Conservation (phyloP, 75 land plant genomes). For the Isoetes taiwanensis region DNA sequence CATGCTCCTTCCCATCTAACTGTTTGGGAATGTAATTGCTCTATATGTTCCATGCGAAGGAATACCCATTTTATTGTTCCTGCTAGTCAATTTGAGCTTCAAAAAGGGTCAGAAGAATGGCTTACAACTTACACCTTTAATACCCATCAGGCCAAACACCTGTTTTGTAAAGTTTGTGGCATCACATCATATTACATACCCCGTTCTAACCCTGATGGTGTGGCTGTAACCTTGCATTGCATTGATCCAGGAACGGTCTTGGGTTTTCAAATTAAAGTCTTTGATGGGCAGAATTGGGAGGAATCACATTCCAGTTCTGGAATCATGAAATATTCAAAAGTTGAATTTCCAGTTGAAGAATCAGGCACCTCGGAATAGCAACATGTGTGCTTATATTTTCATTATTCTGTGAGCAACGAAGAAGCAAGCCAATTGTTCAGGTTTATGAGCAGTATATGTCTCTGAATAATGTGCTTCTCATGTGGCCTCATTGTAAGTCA, state of each 20-base stretch:
- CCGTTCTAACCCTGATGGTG: constrained; percentile 62
- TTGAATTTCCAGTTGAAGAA: no score
- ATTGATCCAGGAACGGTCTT: constrained; percentile 67
- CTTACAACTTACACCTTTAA: constrained; percentile 73
- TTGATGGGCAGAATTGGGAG: constrained; percentile 84
- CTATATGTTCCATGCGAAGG: constrained; percentile 66
- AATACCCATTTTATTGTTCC: constrained; percentile 68
- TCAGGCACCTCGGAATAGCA: no score
- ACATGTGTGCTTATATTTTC: no score
- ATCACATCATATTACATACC: constrained; percentile 79
- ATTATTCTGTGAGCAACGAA: no score
- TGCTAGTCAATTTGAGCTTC: constrained; percentile 36
- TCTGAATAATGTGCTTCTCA: no score
- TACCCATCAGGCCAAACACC: constrained; percentile 79
- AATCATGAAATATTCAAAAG: constrained; percentile 45
- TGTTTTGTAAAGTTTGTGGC: constrained; percentile 85
- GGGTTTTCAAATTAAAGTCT: constrained; percentile 39
- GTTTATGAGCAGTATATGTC: no score
- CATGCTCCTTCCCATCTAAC: constrained; percentile 42
- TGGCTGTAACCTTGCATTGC: constrained; percentile 58
- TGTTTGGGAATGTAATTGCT: constrained; percentile 74
- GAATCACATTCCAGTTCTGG: constrained; percentile 22
- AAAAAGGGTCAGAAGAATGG: constrained; percentile 40
- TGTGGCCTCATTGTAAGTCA: no score
- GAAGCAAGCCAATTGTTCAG: no score